Conservation (phyloP, 2,329 filamentous ascomycete genomes). For the Fusarium illudens region DNA sequence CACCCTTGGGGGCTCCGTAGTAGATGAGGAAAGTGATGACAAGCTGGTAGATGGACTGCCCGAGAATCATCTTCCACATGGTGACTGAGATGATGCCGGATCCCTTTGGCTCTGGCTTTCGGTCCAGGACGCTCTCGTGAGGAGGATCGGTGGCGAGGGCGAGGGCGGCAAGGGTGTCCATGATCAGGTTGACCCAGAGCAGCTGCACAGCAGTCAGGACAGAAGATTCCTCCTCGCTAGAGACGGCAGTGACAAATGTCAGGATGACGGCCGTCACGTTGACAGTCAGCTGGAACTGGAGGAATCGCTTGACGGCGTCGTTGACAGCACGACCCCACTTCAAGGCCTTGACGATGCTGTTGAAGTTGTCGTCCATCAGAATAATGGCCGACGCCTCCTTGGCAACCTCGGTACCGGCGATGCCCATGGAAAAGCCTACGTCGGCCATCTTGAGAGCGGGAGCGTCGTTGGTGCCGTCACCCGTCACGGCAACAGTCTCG, state of each 20-base stretch:
- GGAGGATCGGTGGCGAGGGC: conserved; percentile 92
- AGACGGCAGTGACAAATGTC: conserved; percentile 87
- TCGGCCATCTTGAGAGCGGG: conserved; percentile 83
- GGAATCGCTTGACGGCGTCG: conserved; percentile 79
- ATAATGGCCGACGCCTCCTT: conserved; percentile 88
- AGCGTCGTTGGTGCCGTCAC: conserved; percentile 85
- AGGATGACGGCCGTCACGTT: conserved; percentile 90
- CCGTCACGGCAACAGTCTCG: conserved; percentile 83
- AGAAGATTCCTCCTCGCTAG: conserved; percentile 71
- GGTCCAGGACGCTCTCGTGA: conserved; percentile 78
- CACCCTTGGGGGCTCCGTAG: conserved; percentile 67
- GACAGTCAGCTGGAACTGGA: conserved; percentile 83
- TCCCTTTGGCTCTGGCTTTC: conserved; percentile 71
- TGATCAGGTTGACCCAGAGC: conserved; percentile 96
- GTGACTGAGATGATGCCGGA: conserved; percentile 78
- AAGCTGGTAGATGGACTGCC: conserved; percentile 90
- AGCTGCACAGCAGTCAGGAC: conserved; percentile 90
- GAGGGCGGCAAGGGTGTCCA: conserved; percentile 93
- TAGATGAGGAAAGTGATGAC: conserved; percentile 81
- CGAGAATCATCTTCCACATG: conserved; percentile 99
- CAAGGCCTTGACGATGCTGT: conserved; percentile 84
- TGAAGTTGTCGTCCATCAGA: conserved; percentile 88
- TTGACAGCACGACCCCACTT: conserved; percentile 83
- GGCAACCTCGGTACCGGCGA: conserved; percentile 82
- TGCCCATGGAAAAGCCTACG: conserved; percentile 87